Conservation (phyloP, 495 filamentous ascomycete species). For the Penicillium lividum region DNA sequence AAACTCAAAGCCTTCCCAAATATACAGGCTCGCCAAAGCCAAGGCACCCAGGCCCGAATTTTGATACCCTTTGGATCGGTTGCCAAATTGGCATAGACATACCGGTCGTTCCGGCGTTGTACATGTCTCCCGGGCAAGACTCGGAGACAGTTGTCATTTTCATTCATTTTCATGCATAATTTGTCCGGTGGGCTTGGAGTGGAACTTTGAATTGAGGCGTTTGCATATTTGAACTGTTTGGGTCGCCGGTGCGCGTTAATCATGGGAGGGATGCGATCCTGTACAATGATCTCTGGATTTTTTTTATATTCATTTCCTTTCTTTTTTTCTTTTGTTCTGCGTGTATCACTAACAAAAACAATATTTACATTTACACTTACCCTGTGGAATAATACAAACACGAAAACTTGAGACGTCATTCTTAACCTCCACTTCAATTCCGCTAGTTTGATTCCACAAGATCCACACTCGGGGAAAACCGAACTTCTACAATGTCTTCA, state of each 20-base stretch:
- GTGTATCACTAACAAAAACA: conserved; percentile 24
- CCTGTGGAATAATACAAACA: conserved; percentile 25
- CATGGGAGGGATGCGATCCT: conserved; percentile 24
- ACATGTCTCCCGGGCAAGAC: conserved; percentile 26
- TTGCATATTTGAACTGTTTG: conserved; percentile 24
- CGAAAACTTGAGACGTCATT: conserved; percentile 14
- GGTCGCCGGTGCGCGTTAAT: conserved; percentile 25
- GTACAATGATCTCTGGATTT: conserved; percentile 24
- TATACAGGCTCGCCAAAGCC: conserved; percentile 10
- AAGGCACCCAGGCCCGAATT: conserved; percentile 10
- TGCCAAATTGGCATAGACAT: conserved; percentile 23
- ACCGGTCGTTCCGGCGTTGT: conserved; percentile 40
- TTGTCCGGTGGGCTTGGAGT: conserved; percentile 26
- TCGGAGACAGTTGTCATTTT: conserved; percentile 24
- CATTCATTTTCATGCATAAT: conserved; percentile 30
- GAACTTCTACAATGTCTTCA: too few species aligned
- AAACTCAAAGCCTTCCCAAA: conserved; percentile 6
- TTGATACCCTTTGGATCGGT: conserved; percentile 33
- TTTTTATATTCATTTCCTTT: conserved; percentile 3
- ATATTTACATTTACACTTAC: background rate
- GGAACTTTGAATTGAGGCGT: conserved; percentile 25
- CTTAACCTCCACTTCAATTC: conserved; percentile 5
- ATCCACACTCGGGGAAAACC: too few species aligned
- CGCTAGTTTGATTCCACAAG: background rate
- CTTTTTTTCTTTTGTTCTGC: conserved; percentile 15